Percentiles rank a stretch among this genome's conserved stretches.
Conservation (phyloP, 495 filamentous ascomycete genomes). For the Penicillium macrosclerotiorum region DNA sequence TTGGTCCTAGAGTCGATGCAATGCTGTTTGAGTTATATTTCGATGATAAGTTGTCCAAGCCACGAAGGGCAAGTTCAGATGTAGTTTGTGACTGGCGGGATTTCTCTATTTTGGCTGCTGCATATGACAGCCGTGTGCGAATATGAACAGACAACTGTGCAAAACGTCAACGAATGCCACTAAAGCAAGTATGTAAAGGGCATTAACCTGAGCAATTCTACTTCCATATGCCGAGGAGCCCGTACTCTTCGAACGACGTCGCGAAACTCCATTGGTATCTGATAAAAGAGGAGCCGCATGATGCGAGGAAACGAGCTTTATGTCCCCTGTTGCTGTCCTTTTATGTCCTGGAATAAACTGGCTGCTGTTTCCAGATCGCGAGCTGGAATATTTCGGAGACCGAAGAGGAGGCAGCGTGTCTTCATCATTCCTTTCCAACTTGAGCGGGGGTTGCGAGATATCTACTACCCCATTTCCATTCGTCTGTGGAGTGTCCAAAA, state of each 20-base stretch:
- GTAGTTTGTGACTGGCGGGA: constrained; percentile 72
- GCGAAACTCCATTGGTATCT: constrained; percentile 21
- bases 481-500: constrained; percentile 1
- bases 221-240: constrained; percentile 60
- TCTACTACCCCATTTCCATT: constrained; percentile 11
- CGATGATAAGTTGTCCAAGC: constrained; percentile 48
- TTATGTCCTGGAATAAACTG: constrained; percentile 43
- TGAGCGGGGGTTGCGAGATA: constrained; percentile 8
- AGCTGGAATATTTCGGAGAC: constrained; percentile 8
- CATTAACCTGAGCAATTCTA: constrained; percentile 70
- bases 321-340: constrained; percentile 62
- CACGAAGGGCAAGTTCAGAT: constrained; percentile 62
- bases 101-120: constrained; percentile 86
- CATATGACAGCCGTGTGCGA: constrained; percentile 77
- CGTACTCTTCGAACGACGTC: constrained; percentile 64
- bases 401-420: constrained; percentile 8
- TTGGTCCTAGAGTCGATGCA: constrained; percentile 6
- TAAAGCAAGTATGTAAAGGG: constrained; percentile 6
- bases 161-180: constrained; percentile 11
- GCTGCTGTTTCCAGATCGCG: constrained; percentile 10
- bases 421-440: constrained; percentile 11
- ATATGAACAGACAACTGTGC: constrained; percentile 73
- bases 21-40: constrained; percentile 6
- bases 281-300: constrained; percentile 33
- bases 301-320: constrained; percentile 50